Evolutionary conservation across 305 asterid species (phyloP).

Genomic region (Plantago coronopus): DNA sequence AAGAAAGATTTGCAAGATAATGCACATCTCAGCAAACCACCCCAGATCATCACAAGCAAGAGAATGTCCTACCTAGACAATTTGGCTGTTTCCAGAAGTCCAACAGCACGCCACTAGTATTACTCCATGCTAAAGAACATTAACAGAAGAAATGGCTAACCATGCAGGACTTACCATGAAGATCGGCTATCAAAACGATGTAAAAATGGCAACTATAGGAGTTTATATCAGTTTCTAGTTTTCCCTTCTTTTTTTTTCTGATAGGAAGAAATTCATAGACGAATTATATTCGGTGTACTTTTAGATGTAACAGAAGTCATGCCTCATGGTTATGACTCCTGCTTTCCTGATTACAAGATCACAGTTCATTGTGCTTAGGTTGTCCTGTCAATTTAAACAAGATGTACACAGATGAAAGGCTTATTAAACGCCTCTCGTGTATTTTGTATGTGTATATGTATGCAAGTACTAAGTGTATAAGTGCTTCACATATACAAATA

Average conservation of each 20-base stretch:
- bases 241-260: constrained; percentile 16
- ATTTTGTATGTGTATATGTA: too few species aligned
- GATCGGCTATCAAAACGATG: constrained; percentile 15
- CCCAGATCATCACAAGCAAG: constrained; percentile 36
- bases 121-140: constrained; percentile 8
- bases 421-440: too few species aligned
- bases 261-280: constrained; percentile 30
- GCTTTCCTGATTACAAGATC: too few species aligned
- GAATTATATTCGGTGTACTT: constrained; percentile 16
- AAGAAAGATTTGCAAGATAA: constrained; percentile 35
- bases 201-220: constrained; percentile 19
- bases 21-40: constrained; percentile 29
- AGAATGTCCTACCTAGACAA: constrained; percentile 50
- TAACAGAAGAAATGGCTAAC: constrained; percentile 6
- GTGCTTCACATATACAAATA: not conserved
- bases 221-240: constrained; percentile 6
- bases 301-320: constrained; percentile 29
- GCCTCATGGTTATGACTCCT: constrained; percentile 7
- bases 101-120: constrained; percentile 55
- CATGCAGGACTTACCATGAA: constrained; percentile 6
- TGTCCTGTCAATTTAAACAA: too few species aligned
- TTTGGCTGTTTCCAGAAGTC: constrained; percentile 55
- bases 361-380: constrained; percentile 7
- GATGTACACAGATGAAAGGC: too few species aligned
- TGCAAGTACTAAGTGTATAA: too few species aligned